Conservation (phyloP, 2,329 filamentous ascomycete genomes). For the Fusarium sp. region DNA sequence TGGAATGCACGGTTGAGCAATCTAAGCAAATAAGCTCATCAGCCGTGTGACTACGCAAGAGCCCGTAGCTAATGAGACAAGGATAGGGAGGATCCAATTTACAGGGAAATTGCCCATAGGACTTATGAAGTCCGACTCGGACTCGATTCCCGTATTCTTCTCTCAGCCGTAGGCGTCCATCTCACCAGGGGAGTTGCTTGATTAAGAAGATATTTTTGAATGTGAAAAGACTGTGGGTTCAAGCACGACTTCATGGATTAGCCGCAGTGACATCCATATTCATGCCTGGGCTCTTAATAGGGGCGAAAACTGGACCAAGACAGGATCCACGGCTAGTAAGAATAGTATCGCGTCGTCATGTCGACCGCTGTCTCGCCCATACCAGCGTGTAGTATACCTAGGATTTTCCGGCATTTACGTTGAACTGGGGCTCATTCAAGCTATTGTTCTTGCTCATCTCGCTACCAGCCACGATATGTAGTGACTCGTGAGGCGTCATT, state of each 20-base stretch:
- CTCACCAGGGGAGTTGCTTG: background rate
- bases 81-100: slow-evolving; percentile 27
- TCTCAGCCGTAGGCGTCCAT: background rate
- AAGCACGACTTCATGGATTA: background rate
- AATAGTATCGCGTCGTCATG: slow-evolving; percentile 25
- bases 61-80: slow-evolving; percentile 9
- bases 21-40: slow-evolving; percentile 35
- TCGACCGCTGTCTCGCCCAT: slow-evolving; percentile 18
- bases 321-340: slow-evolving; percentile 12
- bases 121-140: slow-evolving; percentile 2
- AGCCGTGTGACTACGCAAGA: slow-evolving; percentile 22
- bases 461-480: background rate
- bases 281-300: slow-evolving; percentile 9
- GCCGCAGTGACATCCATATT: background rate
- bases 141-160: slow-evolving; percentile 1
- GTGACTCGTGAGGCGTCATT: slow-evolving; percentile 11
- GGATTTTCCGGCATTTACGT: slow-evolving; percentile 1
- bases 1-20: slow-evolving; percentile 25
- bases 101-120: slow-evolving; percentile 29
- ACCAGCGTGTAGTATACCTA: slow-evolving; percentile 3
- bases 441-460: slow-evolving; percentile 9
- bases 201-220: background rate
- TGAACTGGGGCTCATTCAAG: slow-evolving; percentile 5
- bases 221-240: background rate
- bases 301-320: slow-evolving; percentile 11